Conservation (phyloP, 805 yeast genomes). For the Priceomyces medius region DNA sequence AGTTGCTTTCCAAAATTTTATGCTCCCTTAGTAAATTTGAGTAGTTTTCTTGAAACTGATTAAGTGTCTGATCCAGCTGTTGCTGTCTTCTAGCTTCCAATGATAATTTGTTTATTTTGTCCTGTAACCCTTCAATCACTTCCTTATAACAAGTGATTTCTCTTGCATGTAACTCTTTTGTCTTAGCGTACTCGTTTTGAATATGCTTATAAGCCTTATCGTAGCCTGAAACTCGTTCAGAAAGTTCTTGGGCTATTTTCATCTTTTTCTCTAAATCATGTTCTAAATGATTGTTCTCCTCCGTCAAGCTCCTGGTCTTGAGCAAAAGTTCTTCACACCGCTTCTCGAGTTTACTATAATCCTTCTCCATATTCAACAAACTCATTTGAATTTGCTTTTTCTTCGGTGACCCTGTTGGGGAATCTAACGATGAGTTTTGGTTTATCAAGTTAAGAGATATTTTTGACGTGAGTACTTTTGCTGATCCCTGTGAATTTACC, state of each 20-base stretch:
- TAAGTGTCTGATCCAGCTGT: slow-evolving; percentile 7
- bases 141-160: slow-evolving; percentile 34
- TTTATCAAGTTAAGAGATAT: slow-evolving; percentile 14
- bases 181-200: slow-evolving; percentile 28
- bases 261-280: slow-evolving; percentile 27
- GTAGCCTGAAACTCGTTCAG: slow-evolving; percentile 20
- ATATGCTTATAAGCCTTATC: slow-evolving; percentile 28
- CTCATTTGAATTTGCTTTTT: slow-evolving; percentile 5
- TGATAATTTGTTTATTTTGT: slow-evolving; percentile 20
- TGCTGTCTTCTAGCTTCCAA: slow-evolving; percentile 15
- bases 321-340: slow-evolving; percentile 34
- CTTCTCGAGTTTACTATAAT: slow-evolving; percentile 13
- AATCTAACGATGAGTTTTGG: neutral
- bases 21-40: slow-evolving; percentile 32
- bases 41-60: slow-evolving; percentile 25
- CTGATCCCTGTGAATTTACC: slow-evolving; percentile 3
- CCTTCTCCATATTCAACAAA: slow-evolving; percentile 7
- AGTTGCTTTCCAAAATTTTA: slow-evolving; percentile 46
- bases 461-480: slow-evolving; percentile 12
- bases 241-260: slow-evolving; percentile 25
- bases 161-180: slow-evolving; percentile 25
- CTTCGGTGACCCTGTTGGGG: slow-evolving; percentile 2
- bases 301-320: slow-evolving; percentile 21
- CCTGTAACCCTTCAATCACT: slow-evolving; percentile 31
- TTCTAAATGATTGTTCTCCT: slow-evolving; percentile 32